Evolutionary conservation across 1,284 basidiomycete species (phyloP).

Genomic region (Heterobasidion occidentale): DNA sequence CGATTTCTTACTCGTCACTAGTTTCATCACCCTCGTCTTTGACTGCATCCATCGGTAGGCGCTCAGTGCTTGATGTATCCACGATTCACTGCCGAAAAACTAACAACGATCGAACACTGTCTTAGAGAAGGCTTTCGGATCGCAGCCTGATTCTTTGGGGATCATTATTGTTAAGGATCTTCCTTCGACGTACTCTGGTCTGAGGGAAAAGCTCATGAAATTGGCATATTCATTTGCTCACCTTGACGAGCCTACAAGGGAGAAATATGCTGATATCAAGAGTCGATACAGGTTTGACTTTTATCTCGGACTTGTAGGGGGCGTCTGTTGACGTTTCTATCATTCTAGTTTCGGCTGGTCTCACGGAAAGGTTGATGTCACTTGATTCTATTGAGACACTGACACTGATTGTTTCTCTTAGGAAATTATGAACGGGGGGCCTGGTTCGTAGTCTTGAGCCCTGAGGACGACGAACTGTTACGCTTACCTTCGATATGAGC

Average conservation of each 20-base stretch:
- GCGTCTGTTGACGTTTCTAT: conserved; percentile 1
- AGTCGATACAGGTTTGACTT: conserved; percentile 62
- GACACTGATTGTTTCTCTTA: conserved; percentile 18
- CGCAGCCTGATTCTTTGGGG: conserved; percentile 65
- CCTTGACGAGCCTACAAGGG: conserved; percentile 54
- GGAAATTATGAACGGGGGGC: conserved; percentile 93
- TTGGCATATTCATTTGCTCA: conserved; percentile 70
- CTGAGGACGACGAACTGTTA: not conserved
- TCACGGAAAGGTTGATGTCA: conserved; percentile 67
- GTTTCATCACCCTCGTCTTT: conserved; percentile 52
- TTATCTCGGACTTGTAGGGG: not conserved
- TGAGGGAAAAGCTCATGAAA: conserved; percentile 65
- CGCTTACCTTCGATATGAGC: not conserved
- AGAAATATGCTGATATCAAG: conserved; percentile 60
- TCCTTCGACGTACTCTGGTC: conserved; percentile 51
- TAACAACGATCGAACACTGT: not conserved
- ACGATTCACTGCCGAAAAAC: not conserved
- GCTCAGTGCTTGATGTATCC: not conserved
- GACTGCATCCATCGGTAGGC: conserved; percentile 52
- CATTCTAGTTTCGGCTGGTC: conserved; percentile 83
- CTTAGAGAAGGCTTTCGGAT: conserved; percentile 75
- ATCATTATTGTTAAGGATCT: conserved; percentile 79
- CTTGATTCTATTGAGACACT: not conserved
- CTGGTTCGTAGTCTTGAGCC: conserved; percentile 34
- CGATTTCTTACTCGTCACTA: conserved; percentile 63